Evolutionary conservation across 441 rosid genomes (phyloP).

Genomic region (Gossypium davidsonii): DNA sequence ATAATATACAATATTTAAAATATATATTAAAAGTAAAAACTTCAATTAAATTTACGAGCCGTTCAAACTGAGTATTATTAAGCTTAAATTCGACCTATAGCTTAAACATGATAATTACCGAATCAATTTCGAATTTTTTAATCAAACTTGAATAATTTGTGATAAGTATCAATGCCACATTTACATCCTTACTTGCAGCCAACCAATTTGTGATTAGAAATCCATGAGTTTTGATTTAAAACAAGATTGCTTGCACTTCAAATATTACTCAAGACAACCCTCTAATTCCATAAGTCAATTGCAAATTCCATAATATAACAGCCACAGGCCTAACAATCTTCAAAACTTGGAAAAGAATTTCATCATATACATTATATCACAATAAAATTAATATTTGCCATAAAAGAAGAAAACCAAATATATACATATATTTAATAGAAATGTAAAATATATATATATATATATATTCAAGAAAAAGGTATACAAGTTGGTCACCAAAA

Average conservation of each 20-base stretch:
- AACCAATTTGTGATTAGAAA: not conserved
- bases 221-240: not conserved
- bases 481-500: conserved; percentile 15
- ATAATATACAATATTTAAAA: too few relatives aligned
- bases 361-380: not conserved
- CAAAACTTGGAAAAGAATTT: not conserved
- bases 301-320: too few relatives aligned
- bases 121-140: too few relatives aligned
- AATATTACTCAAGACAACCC: not conserved
- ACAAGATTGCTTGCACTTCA: not conserved
- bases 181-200: not conserved
- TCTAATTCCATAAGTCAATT: too few relatives aligned
- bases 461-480: not conserved
- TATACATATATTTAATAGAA: conserved; percentile 12
- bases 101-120: too few relatives aligned
- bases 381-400: not conserved
- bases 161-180: too few relatives aligned
- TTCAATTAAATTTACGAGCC: too few relatives aligned
- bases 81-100: too few relatives aligned
- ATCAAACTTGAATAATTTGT: too few relatives aligned
- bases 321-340: too few relatives aligned
- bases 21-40: too few relatives aligned
- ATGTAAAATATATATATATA: not conserved
- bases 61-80: too few relatives aligned
- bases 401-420: not conserved